Percentiles rank a stretch among this genome's conserved stretches.
These are phyloP conservation scores for Eucalyptus sideroxylon DNA, from an alignment of 345 rosid genomes.

Conservation along the genomic window DNA sequence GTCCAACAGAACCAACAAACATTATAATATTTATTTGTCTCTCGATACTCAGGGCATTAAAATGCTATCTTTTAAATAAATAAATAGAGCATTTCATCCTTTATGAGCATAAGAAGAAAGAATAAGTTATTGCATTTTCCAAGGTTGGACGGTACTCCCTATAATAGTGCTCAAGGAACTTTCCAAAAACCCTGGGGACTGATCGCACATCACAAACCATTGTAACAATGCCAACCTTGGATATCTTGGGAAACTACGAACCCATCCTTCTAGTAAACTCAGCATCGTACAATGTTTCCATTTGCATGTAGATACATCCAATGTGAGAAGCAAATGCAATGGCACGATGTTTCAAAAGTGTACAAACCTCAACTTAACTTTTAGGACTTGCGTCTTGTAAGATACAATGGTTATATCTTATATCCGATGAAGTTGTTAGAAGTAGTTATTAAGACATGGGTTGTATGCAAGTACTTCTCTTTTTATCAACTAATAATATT, in stretches of 20 bases:
- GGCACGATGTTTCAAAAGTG: background rate
- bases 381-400: background rate
- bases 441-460: background rate
- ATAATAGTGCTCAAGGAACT: background rate
- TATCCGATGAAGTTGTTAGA: background rate
- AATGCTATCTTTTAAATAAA: background rate
- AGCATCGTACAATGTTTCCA: background rate
- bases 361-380: background rate
- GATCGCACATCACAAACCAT: background rate
- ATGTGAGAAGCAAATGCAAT: background rate
- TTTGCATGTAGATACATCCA: background rate
- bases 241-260: background rate
- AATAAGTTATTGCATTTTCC: background rate
- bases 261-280: background rate
- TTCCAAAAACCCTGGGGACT: background rate
- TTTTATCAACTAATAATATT: background rate
- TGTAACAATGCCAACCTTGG: background rate
- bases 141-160: background rate
- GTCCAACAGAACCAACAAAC: background rate
- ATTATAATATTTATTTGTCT: background rate
- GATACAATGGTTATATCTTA: background rate
- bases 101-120: background rate
- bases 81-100: background rate
- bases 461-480: background rate
- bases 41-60: background rate